These are phyloP conservation scores for Pestalotiopsis sp. DNA, from an alignment of 2,329 filamentous ascomycete genomes.

Conservation along the genomic window DNA sequence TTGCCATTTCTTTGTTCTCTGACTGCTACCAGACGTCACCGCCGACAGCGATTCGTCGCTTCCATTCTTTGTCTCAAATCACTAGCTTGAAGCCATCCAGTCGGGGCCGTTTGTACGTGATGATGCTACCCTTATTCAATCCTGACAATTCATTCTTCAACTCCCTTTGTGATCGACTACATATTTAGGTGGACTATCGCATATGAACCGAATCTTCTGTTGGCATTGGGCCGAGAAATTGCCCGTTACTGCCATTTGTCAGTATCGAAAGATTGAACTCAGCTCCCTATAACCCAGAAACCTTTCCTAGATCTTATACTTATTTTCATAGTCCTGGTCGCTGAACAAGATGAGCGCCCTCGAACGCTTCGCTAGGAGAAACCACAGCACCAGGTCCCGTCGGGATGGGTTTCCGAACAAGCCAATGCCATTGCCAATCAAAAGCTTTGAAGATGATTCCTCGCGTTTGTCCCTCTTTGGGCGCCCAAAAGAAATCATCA, in stretches of 20 bases:
- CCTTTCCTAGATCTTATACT: not conserved
- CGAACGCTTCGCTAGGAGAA: conserved; percentile 27
- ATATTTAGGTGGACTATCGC: not conserved
- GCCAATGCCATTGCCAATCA: conserved; percentile 20
- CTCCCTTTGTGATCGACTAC: not conserved
- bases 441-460: conserved; percentile 24
- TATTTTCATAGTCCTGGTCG: not conserved
- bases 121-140: not conserved
- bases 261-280: not conserved
- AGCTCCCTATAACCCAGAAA: not conserved
- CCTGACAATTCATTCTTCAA: not conserved
- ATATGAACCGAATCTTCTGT: not conserved
- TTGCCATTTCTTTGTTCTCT: not conserved
- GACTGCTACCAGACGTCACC: not conserved
- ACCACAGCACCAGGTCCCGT: conserved; percentile 23
- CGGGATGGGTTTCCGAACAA: conserved; percentile 23
- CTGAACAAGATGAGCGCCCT: conserved; percentile 25
- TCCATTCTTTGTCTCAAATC: not conserved
- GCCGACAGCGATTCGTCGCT: not conserved
- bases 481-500: conserved; percentile 27
- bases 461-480: conserved; percentile 23
- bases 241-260: not conserved
- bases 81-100: not conserved
- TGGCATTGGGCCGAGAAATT: not conserved
- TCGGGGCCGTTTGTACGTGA: not conserved